Evolutionary conservation across 805 yeast species (phyloP), one percentile per base, ranked within the genome.

Genomic region (Brettanomyces custersianus): DNA sequence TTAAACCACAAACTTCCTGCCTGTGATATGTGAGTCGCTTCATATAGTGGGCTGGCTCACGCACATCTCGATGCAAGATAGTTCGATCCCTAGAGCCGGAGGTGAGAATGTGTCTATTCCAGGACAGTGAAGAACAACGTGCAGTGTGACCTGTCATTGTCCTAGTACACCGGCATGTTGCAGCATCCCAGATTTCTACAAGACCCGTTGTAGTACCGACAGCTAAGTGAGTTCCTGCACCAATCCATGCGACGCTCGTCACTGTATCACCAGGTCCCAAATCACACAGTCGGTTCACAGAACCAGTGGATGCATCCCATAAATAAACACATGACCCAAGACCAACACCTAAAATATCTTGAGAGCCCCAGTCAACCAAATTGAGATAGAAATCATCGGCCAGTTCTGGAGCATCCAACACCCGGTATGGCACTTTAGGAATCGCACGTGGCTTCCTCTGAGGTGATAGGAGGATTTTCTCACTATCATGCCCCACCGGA

Each of bases 1-100:
- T 78, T 46, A 92, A 68, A 2, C 98, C 98, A 62, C 98, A 92
- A 30, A 92, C 94, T 58, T 92, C 98, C 60, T 92, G 97, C 37
- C 77, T 74, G 58, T 92, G 98, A 17, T 44, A 42, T 26, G 74
- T 79, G 22, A 92, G 64, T 43, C 75, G 71, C 43, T 77, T 75
- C 50, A 84, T 74, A 54, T 66, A 87, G 48, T 87, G 95, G 20
- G 81, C 83, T 5, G 90, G 83, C 25, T 78, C 76, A 36, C 98
- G 68, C 17, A 92, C 96, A 57, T 92, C 98, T 43, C 96, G 69
- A 55, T 92, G 95, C 33, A 87, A 61, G 35, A 92, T 88, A 4
- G 78, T 66, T 25, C 86, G 61, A 59, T 92, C 98, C 41, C 95
- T 66, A 22, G 92, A 77, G 0, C 98, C 98, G 9, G 94, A 77